Percentiles rank a stretch among this genome's conserved stretches.
These are phyloP conservation scores for Linanthus parryae DNA, from an alignment of 148 eudicot species.

Conservation along the genomic window DNA sequence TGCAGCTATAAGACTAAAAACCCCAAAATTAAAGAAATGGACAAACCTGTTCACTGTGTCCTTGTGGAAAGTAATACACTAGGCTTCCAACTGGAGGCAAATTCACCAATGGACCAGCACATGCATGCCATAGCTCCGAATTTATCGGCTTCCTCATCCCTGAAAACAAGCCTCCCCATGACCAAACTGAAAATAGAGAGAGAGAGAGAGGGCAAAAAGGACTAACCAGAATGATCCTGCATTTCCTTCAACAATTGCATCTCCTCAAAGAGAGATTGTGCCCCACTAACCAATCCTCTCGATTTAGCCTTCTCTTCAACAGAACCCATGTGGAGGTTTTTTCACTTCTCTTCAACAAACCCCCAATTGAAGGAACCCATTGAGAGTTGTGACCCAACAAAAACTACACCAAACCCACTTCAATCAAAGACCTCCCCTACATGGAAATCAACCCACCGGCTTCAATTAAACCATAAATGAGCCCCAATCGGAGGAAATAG, in stretches of 20 bases:
- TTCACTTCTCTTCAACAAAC: slow-evolving; percentile 5
- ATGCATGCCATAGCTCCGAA: slow-evolving; percentile 96
- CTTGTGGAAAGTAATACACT: slow-evolving; percentile 95
- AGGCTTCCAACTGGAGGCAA: slow-evolving; percentile 95
- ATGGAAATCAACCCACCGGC: neutral
- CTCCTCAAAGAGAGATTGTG: slow-evolving; percentile 64
- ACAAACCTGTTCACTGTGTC: slow-evolving; percentile 93
- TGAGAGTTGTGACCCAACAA: neutral
- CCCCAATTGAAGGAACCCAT: neutral
- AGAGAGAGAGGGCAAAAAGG: neutral
- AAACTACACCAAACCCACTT: slow-evolving; percentile 9
- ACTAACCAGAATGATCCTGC: slow-evolving; percentile 76
- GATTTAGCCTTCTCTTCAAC: slow-evolving; percentile 52
- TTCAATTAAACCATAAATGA: neutral
- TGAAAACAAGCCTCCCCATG: slow-evolving; percentile 11
- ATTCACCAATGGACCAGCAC: slow-evolving; percentile 90
- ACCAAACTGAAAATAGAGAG: neutral
- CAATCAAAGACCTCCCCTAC: neutral
- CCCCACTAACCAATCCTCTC: slow-evolving; percentile 35
- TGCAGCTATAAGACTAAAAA: too few species aligned
- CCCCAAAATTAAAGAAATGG: neutral
- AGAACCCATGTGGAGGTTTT: slow-evolving; percentile 34
- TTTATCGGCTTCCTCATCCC: slow-evolving; percentile 52
- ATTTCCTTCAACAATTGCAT: slow-evolving; percentile 74
- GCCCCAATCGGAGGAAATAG: slow-evolving; percentile 6